Evolutionary conservation across 1,284 basidiomycete genomes (phyloP), one percentile per base, ranked within the genome.

Genomic region (Cryptococcus sp.): DNA sequence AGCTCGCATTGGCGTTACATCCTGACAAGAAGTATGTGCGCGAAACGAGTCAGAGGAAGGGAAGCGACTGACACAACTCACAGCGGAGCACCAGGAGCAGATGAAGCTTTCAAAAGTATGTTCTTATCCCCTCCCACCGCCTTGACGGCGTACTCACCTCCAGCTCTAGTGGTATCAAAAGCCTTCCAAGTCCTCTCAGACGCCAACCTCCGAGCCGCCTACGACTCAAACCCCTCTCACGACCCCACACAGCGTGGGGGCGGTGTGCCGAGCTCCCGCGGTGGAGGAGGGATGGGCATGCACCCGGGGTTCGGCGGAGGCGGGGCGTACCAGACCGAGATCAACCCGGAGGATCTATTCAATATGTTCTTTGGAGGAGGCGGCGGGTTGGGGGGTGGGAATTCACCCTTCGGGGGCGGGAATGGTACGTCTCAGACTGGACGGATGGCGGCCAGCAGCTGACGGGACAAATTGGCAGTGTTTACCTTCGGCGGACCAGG

Each of bases 91-190:
- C 95, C 96, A 13, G 92, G 94, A 18, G 95, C 96, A 15, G 96
- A 98, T 64, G 96, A 99, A 76, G 96, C 96, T 1, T 99, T 99
- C 81, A 99, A 99, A 81, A 82, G 91, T 96, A 70, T 57, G 87
- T 82, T 53, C 11, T 18, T 35, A 2, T 38, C 39, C 21, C 42
- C 47, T 55, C 37, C 16, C 39, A 13, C 40, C n/a, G n/a, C n/a
- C n/a, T n/a, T n/a, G n/a, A 43, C 15, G 23, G 36, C 24, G 52
- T 57, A 23, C 52, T 21, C 23, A 5, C 40, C 16, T 20, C 38
- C 12, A 13, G 15, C 46, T 18, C 38, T 21, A 97, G 94, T 95
- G 85, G 94, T 99, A 13, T 97, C 93, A 0, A 98, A 98, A 78
- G 94, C 94, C 6, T 98, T 97, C 77, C 92, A 94, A 73, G 87